Percentiles rank a stretch among this genome's conserved stretches.
Evolutionary conservation across 306 rosid genomes (phyloP).

Genomic region (Ormosia emarginata): DNA sequence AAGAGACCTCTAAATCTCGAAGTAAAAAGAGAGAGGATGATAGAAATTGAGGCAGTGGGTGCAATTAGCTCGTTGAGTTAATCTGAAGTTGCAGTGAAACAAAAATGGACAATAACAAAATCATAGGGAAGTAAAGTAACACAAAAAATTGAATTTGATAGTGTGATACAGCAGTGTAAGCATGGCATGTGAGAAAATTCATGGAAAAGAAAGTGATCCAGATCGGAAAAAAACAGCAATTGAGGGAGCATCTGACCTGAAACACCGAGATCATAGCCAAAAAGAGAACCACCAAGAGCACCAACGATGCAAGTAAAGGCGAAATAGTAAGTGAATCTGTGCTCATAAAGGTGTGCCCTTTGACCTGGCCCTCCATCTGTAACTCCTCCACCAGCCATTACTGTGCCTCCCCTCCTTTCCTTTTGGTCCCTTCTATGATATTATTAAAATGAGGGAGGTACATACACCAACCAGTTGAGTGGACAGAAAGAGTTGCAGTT

Average conservation of each 20-base stretch:
- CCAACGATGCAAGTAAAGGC: slow-evolving; percentile 68
- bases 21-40: not conserved
- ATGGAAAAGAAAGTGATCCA: not conserved
- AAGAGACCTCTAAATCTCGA: not conserved
- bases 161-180: not conserved
- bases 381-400: slow-evolving; percentile 72
- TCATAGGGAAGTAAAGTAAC: not conserved
- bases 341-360: slow-evolving; percentile 81
- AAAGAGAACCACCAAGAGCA: slow-evolving; percentile 92
- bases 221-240: not conserved
- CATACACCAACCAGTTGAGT: not conserved
- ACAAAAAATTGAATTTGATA: not conserved
- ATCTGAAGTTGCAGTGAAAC: not conserved
- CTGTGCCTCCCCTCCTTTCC: not conserved
- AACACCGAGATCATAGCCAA: slow-evolving; percentile 97
- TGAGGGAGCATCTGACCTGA: slow-evolving; percentile 49
- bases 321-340: slow-evolving; percentile 60
- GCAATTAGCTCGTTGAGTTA: not conserved
- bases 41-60: not conserved
- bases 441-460: not conserved
- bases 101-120: not conserved
- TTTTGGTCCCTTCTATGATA: not conserved
- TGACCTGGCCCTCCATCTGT: slow-evolving; percentile 34
- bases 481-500: not conserved
- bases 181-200: not conserved